phyloP scores from a whole-genome alignment of 305 asterid genomes.

The Ruellia speciosa region DNA sequence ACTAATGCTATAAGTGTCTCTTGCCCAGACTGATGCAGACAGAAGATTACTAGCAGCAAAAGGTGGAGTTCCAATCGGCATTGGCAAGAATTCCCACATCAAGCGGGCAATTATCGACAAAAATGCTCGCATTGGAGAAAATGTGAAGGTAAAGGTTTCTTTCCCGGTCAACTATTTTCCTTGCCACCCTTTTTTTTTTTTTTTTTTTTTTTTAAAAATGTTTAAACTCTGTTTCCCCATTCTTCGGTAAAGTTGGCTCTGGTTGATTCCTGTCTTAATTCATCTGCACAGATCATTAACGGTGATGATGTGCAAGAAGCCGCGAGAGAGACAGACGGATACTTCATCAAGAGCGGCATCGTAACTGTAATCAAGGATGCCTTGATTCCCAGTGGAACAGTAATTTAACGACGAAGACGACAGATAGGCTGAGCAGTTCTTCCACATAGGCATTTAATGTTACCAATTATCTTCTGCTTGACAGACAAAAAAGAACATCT shows the following conservation, averaged over 20 bases:
- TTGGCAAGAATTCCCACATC: constrained; percentile 48
- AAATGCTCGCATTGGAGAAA: constrained; percentile 53
- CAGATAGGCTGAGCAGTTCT: background rate
- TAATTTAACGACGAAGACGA: constrained; percentile 28
- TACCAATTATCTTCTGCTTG: background rate
- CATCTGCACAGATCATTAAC: constrained; percentile 38
- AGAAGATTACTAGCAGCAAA: constrained; percentile 36
- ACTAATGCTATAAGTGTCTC: constrained; percentile 1
- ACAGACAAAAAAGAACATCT: background rate
- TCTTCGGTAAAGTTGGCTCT: background rate
- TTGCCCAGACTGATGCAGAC: constrained; percentile 53
- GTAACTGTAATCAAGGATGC: constrained; percentile 59
- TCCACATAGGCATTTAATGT: background rate
- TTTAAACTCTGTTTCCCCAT: no score
- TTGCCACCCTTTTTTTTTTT: no score
- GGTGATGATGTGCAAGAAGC: constrained; percentile 50
- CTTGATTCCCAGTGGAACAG: constrained; percentile 44
- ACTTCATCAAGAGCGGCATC: constrained; percentile 63
- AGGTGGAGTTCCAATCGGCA: constrained; percentile 58
- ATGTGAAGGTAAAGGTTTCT: constrained; percentile 39
- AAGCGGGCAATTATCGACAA: constrained; percentile 65
- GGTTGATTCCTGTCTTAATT: constrained; percentile 6
- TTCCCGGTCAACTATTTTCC: background rate
- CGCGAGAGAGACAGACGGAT: constrained; percentile 63
- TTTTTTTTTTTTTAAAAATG: no score